A percentile compares a stretch with the other conserved stretches of the same genome.
Conservation (phyloP, 768 basidiomycete species). For the Bullera alba region DNA sequence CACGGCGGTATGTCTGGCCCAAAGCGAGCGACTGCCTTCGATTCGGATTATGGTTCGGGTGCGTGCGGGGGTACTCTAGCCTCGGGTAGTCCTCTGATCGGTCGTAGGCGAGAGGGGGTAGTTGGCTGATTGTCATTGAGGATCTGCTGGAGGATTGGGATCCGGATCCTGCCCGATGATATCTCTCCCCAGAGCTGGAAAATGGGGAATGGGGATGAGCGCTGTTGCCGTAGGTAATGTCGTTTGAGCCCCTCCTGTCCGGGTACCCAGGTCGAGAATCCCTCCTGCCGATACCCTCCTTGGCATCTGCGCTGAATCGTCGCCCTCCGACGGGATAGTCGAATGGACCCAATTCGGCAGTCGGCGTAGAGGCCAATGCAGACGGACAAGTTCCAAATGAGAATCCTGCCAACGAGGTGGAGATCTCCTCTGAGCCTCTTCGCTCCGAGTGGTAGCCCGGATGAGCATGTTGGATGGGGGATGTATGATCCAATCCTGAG, state of each 20-base stretch:
- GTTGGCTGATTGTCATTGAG: too few relatives aligned
- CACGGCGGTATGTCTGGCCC: neutral
- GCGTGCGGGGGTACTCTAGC: too few relatives aligned
- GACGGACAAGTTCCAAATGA: constrained; percentile 10
- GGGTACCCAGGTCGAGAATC: neutral
- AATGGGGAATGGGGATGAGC: neutral
- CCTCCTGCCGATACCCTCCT: too few relatives aligned
- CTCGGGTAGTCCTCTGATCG: too few relatives aligned
- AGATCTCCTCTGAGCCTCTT: too few relatives aligned
- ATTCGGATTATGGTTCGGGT: neutral
- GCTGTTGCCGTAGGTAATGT: too few relatives aligned
- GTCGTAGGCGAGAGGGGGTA: too few relatives aligned
- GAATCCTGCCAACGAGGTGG: too few relatives aligned
- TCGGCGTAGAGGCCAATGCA: constrained; percentile 11
- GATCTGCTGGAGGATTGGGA: neutral
- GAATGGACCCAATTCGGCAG: constrained; percentile 20
- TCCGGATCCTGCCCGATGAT: neutral
- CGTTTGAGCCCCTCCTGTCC: neutral
- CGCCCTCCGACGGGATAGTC: constrained; percentile 22
- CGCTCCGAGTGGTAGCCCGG: too few relatives aligned
- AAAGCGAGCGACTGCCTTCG: neutral
- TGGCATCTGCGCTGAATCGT: too few relatives aligned
- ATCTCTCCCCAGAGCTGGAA: neutral
- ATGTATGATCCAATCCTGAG: too few relatives aligned
- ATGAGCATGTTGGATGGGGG: too few relatives aligned